Percentiles rank a stretch among this genome's conserved stretches.
phyloP scores from a whole-genome alignment of 257 asterid genomes.

The Fraxinus excelsior region DNA sequence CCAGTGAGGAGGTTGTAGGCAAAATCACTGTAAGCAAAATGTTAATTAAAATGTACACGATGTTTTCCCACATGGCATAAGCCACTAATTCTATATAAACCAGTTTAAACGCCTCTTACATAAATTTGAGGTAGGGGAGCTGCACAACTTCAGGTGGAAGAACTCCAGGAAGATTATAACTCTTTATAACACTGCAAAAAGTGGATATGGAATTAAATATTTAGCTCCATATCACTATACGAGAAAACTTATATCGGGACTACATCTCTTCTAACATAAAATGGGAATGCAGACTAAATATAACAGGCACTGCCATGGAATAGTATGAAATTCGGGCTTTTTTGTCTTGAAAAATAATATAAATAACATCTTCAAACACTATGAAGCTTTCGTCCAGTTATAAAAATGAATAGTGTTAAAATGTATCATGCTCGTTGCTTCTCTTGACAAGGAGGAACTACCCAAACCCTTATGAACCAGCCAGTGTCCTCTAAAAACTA shows the following conservation, averaged over 20 bases:
- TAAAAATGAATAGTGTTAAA: background rate
- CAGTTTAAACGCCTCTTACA: slow-evolving; percentile 50
- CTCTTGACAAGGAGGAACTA: background rate
- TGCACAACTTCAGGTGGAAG: slow-evolving; percentile 59
- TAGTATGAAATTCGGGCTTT: background rate
- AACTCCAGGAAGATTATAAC: slow-evolving; percentile 73
- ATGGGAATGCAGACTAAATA: background rate
- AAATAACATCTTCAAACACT: background rate
- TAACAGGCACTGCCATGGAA: background rate
- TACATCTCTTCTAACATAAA: background rate
- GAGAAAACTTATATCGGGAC: background rate
- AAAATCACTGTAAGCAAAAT: slow-evolving; percentile 58
- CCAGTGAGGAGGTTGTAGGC: slow-evolving; percentile 82
- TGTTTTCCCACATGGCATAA: slow-evolving; percentile 4
- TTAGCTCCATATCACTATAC: background rate
- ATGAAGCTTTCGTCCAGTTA: background rate
- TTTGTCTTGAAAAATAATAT: too few species aligned
- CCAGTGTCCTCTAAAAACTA: background rate
- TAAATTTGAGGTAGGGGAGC: slow-evolving; percentile 63
- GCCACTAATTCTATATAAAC: slow-evolving; percentile 17
- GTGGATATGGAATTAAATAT: background rate
- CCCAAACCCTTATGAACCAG: background rate
- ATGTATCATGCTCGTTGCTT: background rate
- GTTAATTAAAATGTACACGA: slow-evolving; percentile 5
- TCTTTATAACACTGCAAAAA: slow-evolving; percentile 69